phyloP scores from a whole-genome alignment of 2,329 filamentous ascomycete genomes.

The Ophiostoma sp. region DNA sequence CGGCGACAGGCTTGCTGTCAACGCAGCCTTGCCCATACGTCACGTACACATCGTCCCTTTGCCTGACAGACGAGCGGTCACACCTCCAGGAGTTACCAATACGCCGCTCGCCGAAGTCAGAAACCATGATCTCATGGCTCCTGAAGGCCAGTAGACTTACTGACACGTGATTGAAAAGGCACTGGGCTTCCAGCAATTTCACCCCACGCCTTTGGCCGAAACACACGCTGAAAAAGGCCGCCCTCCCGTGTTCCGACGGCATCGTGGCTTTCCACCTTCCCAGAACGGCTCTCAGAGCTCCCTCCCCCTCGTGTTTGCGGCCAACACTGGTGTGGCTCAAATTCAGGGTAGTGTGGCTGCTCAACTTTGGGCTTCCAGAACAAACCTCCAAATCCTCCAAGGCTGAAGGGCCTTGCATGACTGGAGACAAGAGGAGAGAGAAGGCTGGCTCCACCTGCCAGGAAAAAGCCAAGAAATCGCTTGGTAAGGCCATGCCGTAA shows the following conservation, averaged over 20 bases:
- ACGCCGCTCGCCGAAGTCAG: neutral
- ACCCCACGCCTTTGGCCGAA: neutral
- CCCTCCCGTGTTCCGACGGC: neutral
- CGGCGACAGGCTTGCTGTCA: neutral
- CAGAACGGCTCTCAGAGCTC: neutral
- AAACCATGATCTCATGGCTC: constrained; percentile 9
- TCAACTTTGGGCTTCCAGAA: neutral
- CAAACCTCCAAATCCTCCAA: neutral
- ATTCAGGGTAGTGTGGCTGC: neutral
- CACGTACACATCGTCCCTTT: neutral
- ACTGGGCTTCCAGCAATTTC: constrained; percentile 2
- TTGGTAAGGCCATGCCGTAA: constrained; percentile 20
- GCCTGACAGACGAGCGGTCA: neutral
- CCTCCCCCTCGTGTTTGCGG: neutral
- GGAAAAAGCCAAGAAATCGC: neutral
- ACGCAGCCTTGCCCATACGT: neutral
- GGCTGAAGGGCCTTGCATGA: neutral
- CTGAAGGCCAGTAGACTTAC: neutral
- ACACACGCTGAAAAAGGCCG: neutral
- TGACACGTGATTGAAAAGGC: neutral
- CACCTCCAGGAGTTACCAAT: too few species aligned
- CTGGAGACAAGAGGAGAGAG: neutral
- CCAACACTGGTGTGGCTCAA: neutral
- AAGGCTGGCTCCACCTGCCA: neutral
- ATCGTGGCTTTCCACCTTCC: constrained; percentile 4